phyloP scores from a whole-genome alignment of 331 rosid species.

The Rosa hybrid region DNA sequence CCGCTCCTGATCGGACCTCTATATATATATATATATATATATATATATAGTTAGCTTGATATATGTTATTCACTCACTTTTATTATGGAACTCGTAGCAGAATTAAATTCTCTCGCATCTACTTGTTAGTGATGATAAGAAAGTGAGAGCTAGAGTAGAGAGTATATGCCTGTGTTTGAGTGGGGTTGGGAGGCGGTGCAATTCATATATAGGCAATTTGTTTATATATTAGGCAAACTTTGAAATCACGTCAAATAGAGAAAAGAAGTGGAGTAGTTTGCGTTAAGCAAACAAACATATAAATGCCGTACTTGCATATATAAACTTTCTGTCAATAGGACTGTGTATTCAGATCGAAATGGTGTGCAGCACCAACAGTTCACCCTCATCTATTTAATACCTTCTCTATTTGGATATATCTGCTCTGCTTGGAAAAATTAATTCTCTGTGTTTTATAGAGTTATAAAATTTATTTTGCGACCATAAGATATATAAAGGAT shows the following conservation, averaged over 20 bases:
- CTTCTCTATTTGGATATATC: too few relatives aligned
- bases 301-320: slow-evolving; percentile 11
- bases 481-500: too few relatives aligned
- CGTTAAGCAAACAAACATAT: slow-evolving; percentile 84
- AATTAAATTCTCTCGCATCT: neutral
- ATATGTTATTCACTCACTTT: neutral
- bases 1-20: too few relatives aligned
- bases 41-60: too few relatives aligned
- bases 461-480: too few relatives aligned
- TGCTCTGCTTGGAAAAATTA: too few relatives aligned
- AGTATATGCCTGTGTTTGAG: neutral
- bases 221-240: slow-evolving; percentile 39
- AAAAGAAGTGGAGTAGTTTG: slow-evolving; percentile 43
- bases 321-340: neutral
- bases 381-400: neutral
- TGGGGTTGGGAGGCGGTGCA: slow-evolving; percentile 10
- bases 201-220: slow-evolving; percentile 21
- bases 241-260: slow-evolving; percentile 58
- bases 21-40: too few relatives aligned
- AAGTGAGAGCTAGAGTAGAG: neutral
- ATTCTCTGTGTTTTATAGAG: too few relatives aligned
- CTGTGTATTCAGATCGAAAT: neutral
- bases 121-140: neutral
- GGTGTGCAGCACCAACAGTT: neutral
- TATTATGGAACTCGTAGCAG: neutral